Base-by-base conservation (phyloP, 202 grass and related monocot species). In the Musa balbisiana region DNA sequence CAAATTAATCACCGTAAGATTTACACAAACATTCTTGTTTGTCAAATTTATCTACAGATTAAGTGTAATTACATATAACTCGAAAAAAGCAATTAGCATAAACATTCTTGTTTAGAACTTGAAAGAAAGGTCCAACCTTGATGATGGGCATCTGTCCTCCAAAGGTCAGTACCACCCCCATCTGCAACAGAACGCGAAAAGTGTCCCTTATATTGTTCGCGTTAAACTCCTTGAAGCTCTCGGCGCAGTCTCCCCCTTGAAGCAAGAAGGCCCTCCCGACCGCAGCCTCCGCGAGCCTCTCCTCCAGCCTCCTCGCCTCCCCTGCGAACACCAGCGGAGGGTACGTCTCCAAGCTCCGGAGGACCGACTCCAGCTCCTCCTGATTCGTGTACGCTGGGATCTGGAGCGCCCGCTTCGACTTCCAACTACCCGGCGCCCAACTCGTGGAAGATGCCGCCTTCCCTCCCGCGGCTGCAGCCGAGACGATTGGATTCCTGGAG, bases 151-250 rank as follows among this genome's bases (percentile, higher is more conserved):
- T 84, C 81, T 92, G 89, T 1, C 79, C 89, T 8, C 89, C 86
- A 53, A 88, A 92, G 63, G 82, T 80, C 78, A 92, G 84, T 29
- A 92, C 79, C 71, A 92, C 86, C 4, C 83, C 64, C 89, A 92
- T 92, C 84, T 92, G 89, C 43, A 92, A 60, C 52, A 88, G 65
- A 66, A 92, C 79, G 21, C 86, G 84, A 71, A 92, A 88, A 43
- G 84, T 86, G 67, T 92, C 89, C 69, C 86, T 87, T 69, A 88
- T 88, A 51, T 84, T 88, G 73, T 78, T 69, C 3, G 86, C 86
- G 76, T 78, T 58, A 83, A 92, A 88, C 62, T 92, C 89, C 68
- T 77, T 86, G 81, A 92, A 92, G 68, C 89, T 92, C 86, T 92
- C 89, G 62, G 86, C 89, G 75, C 89, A 92, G 81, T 92, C 89